Conservation (phyloP, 257 asterid genomes). For the Ocimum tenuiflorum region DNA sequence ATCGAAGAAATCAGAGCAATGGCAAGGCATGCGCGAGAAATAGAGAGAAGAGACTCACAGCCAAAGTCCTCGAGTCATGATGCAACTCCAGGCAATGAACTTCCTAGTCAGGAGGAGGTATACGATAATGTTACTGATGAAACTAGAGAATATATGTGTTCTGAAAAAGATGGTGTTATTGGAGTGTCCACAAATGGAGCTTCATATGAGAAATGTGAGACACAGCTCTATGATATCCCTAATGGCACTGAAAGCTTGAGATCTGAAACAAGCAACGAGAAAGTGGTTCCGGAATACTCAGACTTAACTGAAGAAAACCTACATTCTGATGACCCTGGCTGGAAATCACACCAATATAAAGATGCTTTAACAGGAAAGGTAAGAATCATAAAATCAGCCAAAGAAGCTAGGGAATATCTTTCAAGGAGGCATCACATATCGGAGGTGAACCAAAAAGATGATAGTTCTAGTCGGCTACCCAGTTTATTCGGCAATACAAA, state of each 20-base stretch:
- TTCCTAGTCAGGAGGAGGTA: conserved; percentile 18
- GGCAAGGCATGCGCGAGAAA: conserved; percentile 69
- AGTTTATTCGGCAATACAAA: conserved; percentile 18
- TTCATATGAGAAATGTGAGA: conserved; percentile 21
- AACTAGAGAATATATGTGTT: conserved; percentile 20
- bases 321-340: conserved; percentile 23
- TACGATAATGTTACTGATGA: conserved; percentile 21
- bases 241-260: conserved; percentile 24
- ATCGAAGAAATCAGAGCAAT: conserved; percentile 60
- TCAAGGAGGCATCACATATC: conserved; percentile 36
- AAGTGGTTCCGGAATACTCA: conserved; percentile 21
- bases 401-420: conserved; percentile 81
- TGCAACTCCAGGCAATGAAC: conserved; percentile 23
- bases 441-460: conserved; percentile 30
- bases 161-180: conserved; percentile 17
- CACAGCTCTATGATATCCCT: conserved; percentile 8
- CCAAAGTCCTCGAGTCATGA: conserved; percentile 20
- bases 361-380: conserved; percentile 31
- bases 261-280: conserved; percentile 13
- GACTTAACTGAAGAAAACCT: conserved; percentile 20
- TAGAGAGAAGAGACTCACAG: conserved; percentile 38
- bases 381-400: conserved; percentile 61
- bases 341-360: conserved; percentile 16
- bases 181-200: conserved; percentile 22
- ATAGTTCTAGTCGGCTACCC: conserved; percentile 14